Percentiles rank a stretch among this genome's conserved stretches.
Conservation (phyloP, 768 basidiomycete genomes). For the Cystofilobasidium capitatum region DNA sequence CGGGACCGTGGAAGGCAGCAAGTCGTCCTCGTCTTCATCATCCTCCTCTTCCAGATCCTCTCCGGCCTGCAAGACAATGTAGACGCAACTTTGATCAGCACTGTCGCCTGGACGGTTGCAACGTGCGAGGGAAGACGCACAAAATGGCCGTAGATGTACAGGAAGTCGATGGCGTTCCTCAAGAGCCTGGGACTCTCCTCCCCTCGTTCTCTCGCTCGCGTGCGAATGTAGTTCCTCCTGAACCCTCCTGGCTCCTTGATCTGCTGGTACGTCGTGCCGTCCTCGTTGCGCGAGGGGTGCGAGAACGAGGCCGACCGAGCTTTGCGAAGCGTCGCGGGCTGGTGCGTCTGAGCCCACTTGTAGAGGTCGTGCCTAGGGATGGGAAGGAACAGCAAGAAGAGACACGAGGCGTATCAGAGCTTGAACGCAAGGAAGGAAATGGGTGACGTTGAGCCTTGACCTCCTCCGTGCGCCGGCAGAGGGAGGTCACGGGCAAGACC, state of each 20-base stretch:
- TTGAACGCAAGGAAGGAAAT: conserved; percentile 3
- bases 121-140: conserved; percentile 47
- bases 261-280: conserved; percentile 74
- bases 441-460: too few relatives aligned
- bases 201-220: conserved; percentile 61
- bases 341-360: conserved; percentile 75
- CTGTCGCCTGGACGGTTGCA: neutral
- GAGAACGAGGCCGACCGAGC: conserved; percentile 60
- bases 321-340: conserved; percentile 15
- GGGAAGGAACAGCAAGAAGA: neutral
- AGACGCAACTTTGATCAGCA: neutral
- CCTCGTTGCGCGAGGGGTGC: conserved; percentile 34
- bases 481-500: neutral
- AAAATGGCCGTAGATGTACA: conserved; percentile 91
- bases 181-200: conserved; percentile 50
- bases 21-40: conserved; percentile 62
- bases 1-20: neutral
- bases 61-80: conserved; percentile 54
- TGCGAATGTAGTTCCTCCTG: conserved; percentile 71
- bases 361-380: conserved; percentile 63
- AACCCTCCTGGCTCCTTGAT: conserved; percentile 95
- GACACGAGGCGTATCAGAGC: neutral
- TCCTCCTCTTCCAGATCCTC: conserved; percentile 75
- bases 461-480: neutral
- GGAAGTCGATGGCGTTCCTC: conserved; percentile 86